Conservation (phyloP, 495 filamentous ascomycete genomes). For the Lasiosphaeria miniovina region DNA sequence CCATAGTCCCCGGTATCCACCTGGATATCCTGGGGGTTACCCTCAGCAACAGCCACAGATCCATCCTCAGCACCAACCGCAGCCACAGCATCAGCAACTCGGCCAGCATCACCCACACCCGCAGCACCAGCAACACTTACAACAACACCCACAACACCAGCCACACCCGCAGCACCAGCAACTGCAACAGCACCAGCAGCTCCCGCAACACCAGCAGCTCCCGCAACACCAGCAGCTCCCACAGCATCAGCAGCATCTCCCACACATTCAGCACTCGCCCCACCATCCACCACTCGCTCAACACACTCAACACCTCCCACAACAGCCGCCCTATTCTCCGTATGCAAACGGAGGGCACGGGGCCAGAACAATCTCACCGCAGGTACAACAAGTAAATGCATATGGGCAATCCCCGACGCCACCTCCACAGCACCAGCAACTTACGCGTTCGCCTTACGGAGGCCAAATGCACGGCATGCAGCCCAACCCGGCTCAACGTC, state of each 20-base stretch:
- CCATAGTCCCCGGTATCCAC: slow-evolving; percentile 29
- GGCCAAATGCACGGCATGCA: slow-evolving; percentile 27
- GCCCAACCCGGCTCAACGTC: slow-evolving; percentile 26
- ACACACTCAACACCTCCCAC: slow-evolving; percentile 30
- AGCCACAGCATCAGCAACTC: slow-evolving; percentile 28
- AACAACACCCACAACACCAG: slow-evolving; percentile 25
- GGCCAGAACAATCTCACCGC: slow-evolving; percentile 34
- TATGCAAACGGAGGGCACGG: slow-evolving; percentile 35
- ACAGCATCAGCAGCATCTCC: slow-evolving; percentile 26
- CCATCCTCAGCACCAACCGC: slow-evolving; percentile 23
- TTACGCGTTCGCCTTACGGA: slow-evolving; percentile 23
- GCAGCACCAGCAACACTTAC: slow-evolving; percentile 32
- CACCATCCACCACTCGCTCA: slow-evolving; percentile 30
- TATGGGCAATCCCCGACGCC: slow-evolving; percentile 32
- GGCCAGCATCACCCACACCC: slow-evolving; percentile 23
- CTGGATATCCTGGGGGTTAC: slow-evolving; percentile 28
- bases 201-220: slow-evolving; percentile 31
- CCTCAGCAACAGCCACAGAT: slow-evolving; percentile 30
- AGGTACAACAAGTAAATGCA: slow-evolving; percentile 26
- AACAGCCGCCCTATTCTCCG: slow-evolving; percentile 21
- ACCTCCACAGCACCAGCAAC: slow-evolving; percentile 33
- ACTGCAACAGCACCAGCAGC: slow-evolving; percentile 18
- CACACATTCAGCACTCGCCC: slow-evolving; percentile 27
- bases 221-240: slow-evolving; percentile 31
- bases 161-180: slow-evolving; percentile 30